phyloP scores from a whole-genome alignment of 257 asterid genomes.

The Capsicum baccatum region DNA sequence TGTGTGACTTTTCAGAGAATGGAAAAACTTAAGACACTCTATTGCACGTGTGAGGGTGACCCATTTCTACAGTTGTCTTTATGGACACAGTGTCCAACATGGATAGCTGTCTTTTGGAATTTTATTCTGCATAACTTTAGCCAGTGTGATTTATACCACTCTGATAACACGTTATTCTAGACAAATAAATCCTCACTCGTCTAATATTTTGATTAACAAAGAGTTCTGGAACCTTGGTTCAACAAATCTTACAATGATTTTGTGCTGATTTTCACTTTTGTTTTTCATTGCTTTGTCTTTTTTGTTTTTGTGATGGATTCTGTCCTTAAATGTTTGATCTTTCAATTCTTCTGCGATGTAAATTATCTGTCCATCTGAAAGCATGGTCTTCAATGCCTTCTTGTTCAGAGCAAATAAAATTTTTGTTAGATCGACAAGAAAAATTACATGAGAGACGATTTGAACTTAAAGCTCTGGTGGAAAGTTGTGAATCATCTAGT shows the following conservation, averaged over 20 bases:
- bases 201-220: slow-evolving; percentile 8
- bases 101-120: background rate
- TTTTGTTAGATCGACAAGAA: slow-evolving; percentile 81
- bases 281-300: background rate
- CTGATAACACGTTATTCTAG: slow-evolving; percentile 2
- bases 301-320: slow-evolving; percentile 1
- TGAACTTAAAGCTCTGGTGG: slow-evolving; percentile 76
- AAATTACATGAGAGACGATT: slow-evolving; percentile 68
- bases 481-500: slow-evolving; percentile 60
- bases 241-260: background rate
- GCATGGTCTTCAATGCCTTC: slow-evolving; percentile 25
- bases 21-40: background rate
- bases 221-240: background rate
- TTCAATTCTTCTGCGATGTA: background rate
- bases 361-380: slow-evolving; percentile 5
- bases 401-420: slow-evolving; percentile 71
- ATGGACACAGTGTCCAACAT: background rate
- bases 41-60: background rate
- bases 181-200: background rate
- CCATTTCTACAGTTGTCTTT: slow-evolving; percentile 17
- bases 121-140: background rate
- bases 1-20: background rate
- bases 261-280: slow-evolving; percentile 25
- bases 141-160: background rate
- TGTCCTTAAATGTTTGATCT: slow-evolving; percentile 12